Percentiles rank a stretch among this genome's conserved stretches.
Conservation (phyloP, 192 early-diverging fungal species). For the Lobulomyces angularis region DNA sequence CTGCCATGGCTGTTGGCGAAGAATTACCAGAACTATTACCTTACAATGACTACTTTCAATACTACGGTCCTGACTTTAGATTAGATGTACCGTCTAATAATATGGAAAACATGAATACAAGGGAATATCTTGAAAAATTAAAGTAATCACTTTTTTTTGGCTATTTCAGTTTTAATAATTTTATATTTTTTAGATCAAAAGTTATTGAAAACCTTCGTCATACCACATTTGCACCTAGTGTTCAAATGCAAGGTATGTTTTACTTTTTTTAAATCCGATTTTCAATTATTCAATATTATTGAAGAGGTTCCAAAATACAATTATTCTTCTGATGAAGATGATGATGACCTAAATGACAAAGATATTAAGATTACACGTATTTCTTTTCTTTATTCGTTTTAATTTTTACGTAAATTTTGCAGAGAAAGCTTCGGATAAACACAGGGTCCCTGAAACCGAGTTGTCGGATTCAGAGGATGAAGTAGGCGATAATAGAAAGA, state of each 20-base stretch:
- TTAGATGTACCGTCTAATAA: conserved; percentile 60
- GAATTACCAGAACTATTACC: conserved; percentile 56
- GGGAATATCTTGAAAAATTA: conserved; percentile 67
- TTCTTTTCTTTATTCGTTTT: conserved; percentile 4
- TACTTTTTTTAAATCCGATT: too few relatives aligned
- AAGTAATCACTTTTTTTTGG: conserved; percentile 26
- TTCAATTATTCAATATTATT: too few relatives aligned
- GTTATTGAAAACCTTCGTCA: conserved; percentile 83
- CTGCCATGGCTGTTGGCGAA: conserved; percentile 66
- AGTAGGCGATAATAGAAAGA: conserved; percentile 25
- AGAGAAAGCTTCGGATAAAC: conserved; percentile 51
- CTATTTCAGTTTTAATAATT: background rate
- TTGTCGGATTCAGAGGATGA: conserved; percentile 71
- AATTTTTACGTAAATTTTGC: conserved; percentile 1
- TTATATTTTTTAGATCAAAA: conserved; percentile 17
- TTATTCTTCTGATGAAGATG: conserved; percentile 59
- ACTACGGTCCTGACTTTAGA: conserved; percentile 46
- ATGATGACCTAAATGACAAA: conserved; percentile 37
- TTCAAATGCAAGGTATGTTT: conserved; percentile 82
- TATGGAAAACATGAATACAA: conserved; percentile 81
- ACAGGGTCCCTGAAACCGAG: conserved; percentile 57
- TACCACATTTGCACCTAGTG: conserved; percentile 77
- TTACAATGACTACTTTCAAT: conserved; percentile 50
- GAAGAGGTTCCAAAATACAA: conserved; percentile 61
- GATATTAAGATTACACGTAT: conserved; percentile 50